Evolutionary conservation across 495 filamentous ascomycete species (phyloP).

Genomic region (Hypomontagnella submonticulosa): DNA sequence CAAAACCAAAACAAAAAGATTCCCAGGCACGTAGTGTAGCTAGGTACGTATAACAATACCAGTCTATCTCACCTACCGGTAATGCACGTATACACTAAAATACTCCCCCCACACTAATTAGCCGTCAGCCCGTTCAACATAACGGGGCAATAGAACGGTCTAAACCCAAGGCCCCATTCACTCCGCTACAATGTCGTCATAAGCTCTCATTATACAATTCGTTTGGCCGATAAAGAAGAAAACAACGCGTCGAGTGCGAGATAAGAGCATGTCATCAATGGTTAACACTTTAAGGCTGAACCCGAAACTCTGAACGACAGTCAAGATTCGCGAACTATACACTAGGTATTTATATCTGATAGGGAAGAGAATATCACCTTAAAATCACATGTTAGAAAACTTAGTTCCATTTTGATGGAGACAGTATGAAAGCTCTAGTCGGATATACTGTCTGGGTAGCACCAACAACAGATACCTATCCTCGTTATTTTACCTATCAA

Average conservation of each 20-base stretch:
- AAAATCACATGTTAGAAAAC: slow-evolving; percentile 34
- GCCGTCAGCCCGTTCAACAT: slow-evolving; percentile 3
- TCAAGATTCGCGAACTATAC: neutral
- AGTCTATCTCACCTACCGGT: too few relatives aligned
- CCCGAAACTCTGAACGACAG: too few relatives aligned
- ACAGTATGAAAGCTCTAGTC: slow-evolving; percentile 14
- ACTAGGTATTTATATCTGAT: slow-evolving; percentile 7
- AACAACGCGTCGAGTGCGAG: neutral
- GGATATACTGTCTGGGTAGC: slow-evolving; percentile 10
- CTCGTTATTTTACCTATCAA: slow-evolving; percentile 9
- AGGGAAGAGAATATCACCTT: slow-evolving; percentile 6
- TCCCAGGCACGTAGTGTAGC: too few relatives aligned
- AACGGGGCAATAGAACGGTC: slow-evolving; percentile 12
- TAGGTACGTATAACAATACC: too few relatives aligned
- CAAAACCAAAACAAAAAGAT: slow-evolving; percentile 8
- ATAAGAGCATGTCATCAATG: neutral
- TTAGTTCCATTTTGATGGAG: slow-evolving; percentile 28
- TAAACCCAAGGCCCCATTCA: slow-evolving; percentile 27
- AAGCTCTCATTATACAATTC: neutral
- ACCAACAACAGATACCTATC: neutral
- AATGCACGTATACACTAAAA: too few relatives aligned
- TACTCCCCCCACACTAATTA: too few relatives aligned
- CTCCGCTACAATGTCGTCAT: slow-evolving; percentile 41
- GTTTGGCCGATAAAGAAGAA: too few relatives aligned
- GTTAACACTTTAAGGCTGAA: too few relatives aligned